Conservation (phyloP, 2,329 filamentous ascomycete genomes). For the Aspergillus glaucus region DNA sequence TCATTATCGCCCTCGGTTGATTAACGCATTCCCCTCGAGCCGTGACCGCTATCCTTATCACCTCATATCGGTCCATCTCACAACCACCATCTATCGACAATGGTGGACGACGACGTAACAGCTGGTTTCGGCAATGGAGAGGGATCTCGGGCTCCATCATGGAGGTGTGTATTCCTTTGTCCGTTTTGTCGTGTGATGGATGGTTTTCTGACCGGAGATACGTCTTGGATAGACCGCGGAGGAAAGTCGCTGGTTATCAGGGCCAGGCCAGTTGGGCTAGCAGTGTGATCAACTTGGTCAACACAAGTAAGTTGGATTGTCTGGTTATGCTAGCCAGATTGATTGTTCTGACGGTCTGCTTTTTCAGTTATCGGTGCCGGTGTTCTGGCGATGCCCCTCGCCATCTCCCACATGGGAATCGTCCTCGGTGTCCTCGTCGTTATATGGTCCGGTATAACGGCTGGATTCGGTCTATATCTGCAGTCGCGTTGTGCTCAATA, state of each 20-base stretch:
- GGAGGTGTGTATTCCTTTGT: constrained; percentile 20
- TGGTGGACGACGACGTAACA: constrained; percentile 29
- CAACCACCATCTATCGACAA: constrained; percentile 4
- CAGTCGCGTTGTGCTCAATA: constrained; percentile 91
- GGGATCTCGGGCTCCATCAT: constrained; percentile 17
- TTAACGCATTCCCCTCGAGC: constrained; percentile 8
- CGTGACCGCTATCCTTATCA: constrained; percentile 15
- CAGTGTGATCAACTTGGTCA: constrained; percentile 90
- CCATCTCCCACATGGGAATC: constrained; percentile 93
- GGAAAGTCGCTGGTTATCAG: constrained; percentile 57
- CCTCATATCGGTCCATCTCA: constrained; percentile 3
- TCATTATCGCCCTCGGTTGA: constrained; percentile 7
- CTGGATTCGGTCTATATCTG: constrained; percentile 89
- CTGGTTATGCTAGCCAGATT: background rate
- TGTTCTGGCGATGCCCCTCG: constrained; percentile 90
- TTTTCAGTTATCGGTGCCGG: constrained; percentile 78
- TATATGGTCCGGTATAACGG: constrained; percentile 80
- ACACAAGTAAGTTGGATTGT: constrained; percentile 63
- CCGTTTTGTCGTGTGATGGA: background rate
- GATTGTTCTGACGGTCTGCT: constrained; percentile 8
- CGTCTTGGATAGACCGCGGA: constrained; percentile 28
- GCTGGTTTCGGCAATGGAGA: constrained; percentile 21
- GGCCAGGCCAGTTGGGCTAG: constrained; percentile 84
- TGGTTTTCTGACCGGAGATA: constrained; percentile 2
- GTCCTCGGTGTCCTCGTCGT: constrained; percentile 77